Conservation (phyloP, 352 stramenopile genomes). For the Blastocystis sp. region DNA sequence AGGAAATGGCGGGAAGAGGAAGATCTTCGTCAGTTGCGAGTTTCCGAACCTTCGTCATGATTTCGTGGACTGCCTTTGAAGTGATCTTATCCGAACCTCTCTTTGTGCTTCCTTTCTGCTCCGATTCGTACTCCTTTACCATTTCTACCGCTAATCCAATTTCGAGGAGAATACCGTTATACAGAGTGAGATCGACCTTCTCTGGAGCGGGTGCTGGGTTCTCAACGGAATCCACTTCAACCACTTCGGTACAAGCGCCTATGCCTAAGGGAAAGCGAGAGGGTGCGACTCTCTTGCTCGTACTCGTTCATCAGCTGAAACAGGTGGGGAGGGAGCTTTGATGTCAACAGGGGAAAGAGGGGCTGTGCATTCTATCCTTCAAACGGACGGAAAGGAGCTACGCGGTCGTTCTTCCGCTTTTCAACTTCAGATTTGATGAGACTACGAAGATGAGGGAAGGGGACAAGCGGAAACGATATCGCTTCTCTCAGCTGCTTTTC, state of each 20-base stretch:
- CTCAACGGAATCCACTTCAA: neutral
- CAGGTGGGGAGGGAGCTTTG: conserved; percentile 28
- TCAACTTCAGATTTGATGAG: conserved; percentile 47
- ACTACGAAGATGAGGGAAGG: neutral
- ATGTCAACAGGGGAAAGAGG: conserved; percentile 44
- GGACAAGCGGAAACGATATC: neutral
- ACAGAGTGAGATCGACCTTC: neutral
- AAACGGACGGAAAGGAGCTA: neutral
- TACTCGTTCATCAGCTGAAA: conserved; percentile 66
- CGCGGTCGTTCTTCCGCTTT: neutral
- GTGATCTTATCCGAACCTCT: neutral
- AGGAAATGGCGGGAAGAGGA: neutral
- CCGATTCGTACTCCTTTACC: neutral
- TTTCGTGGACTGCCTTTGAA: neutral
- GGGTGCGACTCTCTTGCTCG: conserved; percentile 21
- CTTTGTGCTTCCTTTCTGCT: neutral
- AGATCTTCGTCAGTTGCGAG: neutral
- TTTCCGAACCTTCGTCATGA: neutral
- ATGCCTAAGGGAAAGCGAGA: neutral
- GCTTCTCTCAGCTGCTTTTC: conserved; percentile 3
- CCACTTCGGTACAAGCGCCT: neutral
- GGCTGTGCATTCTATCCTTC: conserved; percentile 10
- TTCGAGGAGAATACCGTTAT: neutral
- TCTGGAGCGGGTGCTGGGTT: neutral
- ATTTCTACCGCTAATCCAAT: neutral